Base-by-base conservation (phyloP, 208 protist genomes). In the Tritrichomonas foetus region DNA sequence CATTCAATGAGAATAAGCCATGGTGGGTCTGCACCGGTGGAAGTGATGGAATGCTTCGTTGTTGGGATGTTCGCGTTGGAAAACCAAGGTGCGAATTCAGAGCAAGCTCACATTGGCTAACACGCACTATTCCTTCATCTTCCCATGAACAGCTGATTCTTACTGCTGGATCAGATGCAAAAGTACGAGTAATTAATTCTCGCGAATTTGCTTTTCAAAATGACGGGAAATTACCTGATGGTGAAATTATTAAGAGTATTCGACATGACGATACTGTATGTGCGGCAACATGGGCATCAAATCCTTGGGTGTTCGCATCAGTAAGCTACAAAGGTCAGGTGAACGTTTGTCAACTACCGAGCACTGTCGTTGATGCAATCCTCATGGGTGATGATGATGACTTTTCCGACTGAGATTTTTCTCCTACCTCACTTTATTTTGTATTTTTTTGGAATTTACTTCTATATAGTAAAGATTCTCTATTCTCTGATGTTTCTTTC, bases 281-380 rank as follows among this genome's bases (percentile, higher is more conserved):
- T 49, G 53, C n/a, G 11, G 78, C 78, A 55, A 89, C 78, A 53
- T 89, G 78, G 78, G 41, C 78, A 30, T 57, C 41, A 9, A 89
- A 89, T 89, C 78, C 78, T 36, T 89, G 78, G 78, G 47, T 89
- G 33, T 89, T 89, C 78, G 78, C 78, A 16, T 89, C 78, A 39
- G 78, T 89, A 27, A 53, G 41, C 39, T 89, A 89, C 27, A 89
- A 89, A 89, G 78, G 78, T 33, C 78, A 89, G 27, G 78, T 89
- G 14, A 89, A 89, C n/a, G 30, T 89, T 89, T 89, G 78, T 36
- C 78, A 89, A 47, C 47, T 89, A 47, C 78, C 78, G 57, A 53
- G 27, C 25, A 11, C 53, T 39, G 47, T 89, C n/a, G 78, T 89
- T 16, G 78, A 89, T 27, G 41, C 78, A 27, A 89, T 89, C 39